Evolutionary conservation across 108 stramenopile species (phyloP).

Genomic region (Fistulifera pelliculosa): DNA sequence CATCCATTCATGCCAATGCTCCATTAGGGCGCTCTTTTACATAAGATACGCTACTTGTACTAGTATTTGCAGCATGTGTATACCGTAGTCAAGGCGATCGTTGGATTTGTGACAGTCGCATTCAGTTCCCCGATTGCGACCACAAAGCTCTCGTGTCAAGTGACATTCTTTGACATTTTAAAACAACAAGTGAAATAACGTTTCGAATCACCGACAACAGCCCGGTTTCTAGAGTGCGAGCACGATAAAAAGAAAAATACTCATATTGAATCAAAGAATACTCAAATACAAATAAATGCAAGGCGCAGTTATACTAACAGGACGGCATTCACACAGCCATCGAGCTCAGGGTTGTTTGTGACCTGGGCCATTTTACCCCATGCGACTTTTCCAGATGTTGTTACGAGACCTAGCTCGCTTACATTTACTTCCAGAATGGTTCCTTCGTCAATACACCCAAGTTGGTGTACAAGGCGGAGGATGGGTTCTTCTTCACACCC

Average conservation of each 20-base stretch:
- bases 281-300: not conserved
- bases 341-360: slow-evolving; percentile 83
- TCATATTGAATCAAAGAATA: not conserved
- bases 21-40: too few relatives aligned
- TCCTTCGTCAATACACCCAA: slow-evolving; percentile 98
- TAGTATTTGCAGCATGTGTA: too few relatives aligned
- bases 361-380: slow-evolving; percentile 99
- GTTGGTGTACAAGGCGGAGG: slow-evolving; percentile 83
- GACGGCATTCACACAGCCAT: slow-evolving; percentile 32
- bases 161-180: too few relatives aligned
- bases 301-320: slow-evolving; percentile 14
- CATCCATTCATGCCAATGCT: too few relatives aligned
- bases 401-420: slow-evolving; percentile 95
- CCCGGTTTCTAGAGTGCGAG: too few relatives aligned
- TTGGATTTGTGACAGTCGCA: too few relatives aligned
- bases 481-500: slow-evolving; percentile 99
- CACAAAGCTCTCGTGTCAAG: too few relatives aligned
- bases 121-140: too few relatives aligned
- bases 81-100: too few relatives aligned
- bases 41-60: too few relatives aligned
- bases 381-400: slow-evolving; percentile 96
- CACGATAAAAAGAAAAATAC: not conserved
- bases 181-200: too few relatives aligned
- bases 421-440: slow-evolving; percentile 99
- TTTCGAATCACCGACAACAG: too few relatives aligned